Conservation (phyloP, 2,329 filamentous ascomycete species). For the Microcyclospora pomicola region DNA sequence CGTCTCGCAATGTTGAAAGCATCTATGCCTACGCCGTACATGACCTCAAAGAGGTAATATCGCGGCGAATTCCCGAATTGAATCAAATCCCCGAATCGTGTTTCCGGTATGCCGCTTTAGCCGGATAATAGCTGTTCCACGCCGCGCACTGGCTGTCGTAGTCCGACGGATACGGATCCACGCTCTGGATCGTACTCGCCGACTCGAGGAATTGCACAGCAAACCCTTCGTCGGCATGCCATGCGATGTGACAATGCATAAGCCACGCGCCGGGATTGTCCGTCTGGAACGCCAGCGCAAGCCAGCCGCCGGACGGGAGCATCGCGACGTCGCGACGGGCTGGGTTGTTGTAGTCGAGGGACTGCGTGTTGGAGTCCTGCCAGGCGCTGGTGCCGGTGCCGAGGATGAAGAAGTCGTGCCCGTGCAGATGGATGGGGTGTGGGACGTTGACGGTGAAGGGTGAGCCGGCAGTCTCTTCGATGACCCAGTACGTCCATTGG, state of each 20-base stretch:
- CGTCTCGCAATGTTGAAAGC: no score
- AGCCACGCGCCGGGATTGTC: constrained; percentile 33
- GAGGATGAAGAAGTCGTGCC: constrained; percentile 22
- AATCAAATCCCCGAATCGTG: constrained; percentile 20
- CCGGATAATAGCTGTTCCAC: constrained; percentile 18
- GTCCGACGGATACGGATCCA: constrained; percentile 11
- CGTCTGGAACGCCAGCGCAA: constrained; percentile 28
- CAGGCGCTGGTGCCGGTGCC: constrained; percentile 15
- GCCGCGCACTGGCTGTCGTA: constrained; percentile 18
- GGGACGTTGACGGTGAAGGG: constrained; percentile 18
- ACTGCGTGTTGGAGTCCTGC: constrained; percentile 9
- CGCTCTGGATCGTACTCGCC: constrained; percentile 10
- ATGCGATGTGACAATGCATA: constrained; percentile 29
- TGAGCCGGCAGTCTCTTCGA: constrained; percentile 17
- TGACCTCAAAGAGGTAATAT: neutral
- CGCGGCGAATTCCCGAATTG: neutral
- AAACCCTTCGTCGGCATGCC: constrained; percentile 18
- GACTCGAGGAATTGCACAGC: constrained; percentile 22
- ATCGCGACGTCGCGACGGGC: constrained; percentile 28
- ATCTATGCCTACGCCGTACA: no score
- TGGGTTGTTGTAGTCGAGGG: constrained; percentile 25
- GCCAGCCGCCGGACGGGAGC: constrained; percentile 24
- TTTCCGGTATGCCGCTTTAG: constrained; percentile 14
- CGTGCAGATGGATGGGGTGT: constrained; percentile 22
- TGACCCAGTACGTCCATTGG: constrained; percentile 23